These are phyloP conservation scores for Neoboletus magnificus DNA, from an alignment of 768 basidiomycete species.

Conservation along the genomic window DNA sequence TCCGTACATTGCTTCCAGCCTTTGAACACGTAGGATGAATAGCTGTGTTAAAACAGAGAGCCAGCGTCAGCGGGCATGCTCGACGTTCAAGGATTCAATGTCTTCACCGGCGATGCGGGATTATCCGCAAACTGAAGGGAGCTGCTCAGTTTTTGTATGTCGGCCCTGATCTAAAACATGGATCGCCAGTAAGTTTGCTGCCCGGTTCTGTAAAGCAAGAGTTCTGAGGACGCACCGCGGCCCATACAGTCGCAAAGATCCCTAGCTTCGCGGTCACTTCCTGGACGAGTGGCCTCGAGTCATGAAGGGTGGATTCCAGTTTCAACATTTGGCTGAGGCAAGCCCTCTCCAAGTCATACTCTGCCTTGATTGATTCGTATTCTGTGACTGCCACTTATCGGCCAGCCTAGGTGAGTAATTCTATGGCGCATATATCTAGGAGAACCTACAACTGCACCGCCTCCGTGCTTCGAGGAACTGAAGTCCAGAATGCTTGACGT, in stretches of 20 bases:
- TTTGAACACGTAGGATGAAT: constrained; percentile 13
- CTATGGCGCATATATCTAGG: not conserved
- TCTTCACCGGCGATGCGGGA: constrained; percentile 12
- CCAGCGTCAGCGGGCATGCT: not conserved
- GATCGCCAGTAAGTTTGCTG: not conserved
- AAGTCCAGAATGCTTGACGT: constrained; percentile 1
- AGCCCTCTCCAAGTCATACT: constrained; percentile 13
- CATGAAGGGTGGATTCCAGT: constrained; percentile 9
- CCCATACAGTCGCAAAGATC: constrained; percentile 19
- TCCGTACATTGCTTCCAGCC: constrained; percentile 16
- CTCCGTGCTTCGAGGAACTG: constrained; percentile 5
- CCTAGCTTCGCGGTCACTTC: constrained; percentile 18
- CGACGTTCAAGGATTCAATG: not conserved
- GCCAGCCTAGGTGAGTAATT: not conserved
- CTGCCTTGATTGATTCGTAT: constrained; percentile 5
- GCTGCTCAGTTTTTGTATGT: constrained; percentile 12
- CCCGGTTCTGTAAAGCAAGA: not conserved
- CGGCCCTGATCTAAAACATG: constrained; percentile 16
- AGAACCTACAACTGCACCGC: constrained; percentile 8
- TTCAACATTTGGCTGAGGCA: constrained; percentile 16
- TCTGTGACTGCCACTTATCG: constrained; percentile 6
- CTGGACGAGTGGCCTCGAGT: constrained; percentile 15
- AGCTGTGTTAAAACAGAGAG: not conserved
- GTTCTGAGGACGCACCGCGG: constrained; percentile 10
- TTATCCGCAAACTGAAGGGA: constrained; percentile 9